Base-by-base conservation (phyloP, 805 yeast genomes). In the Ogataea wickerhamii region DNA sequence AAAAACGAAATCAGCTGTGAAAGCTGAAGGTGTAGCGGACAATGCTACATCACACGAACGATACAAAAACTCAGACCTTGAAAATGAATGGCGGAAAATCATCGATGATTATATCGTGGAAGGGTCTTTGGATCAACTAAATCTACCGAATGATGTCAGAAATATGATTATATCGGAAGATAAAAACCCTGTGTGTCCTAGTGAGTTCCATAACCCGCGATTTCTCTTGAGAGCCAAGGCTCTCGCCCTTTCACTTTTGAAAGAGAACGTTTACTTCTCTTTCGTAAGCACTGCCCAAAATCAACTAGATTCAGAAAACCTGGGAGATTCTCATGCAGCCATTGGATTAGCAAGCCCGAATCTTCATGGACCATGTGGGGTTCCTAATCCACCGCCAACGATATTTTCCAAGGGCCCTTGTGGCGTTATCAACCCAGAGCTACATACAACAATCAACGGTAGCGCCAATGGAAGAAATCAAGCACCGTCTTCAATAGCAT, bases 91-190 rank as follows among this genome's bases (percentile, higher is more conserved):
- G 56, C 30, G 21, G 5, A 24, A 49, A 36, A 67, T 76, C 28
- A 53, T 76, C 13, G 43, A 49, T 17, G 55, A 49, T n/a, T 76
- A 66, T 49, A 64, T 76, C 27, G 40, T 46, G 10, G 61, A 59
- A 11, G 64, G 71, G 38, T 62, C 80, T 1, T 67, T 69, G 2
- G 61, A 60, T 28, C 78, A 76, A 51, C 64, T 76, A 41, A 76
- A 76, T 52, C 45, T 76, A 18, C 70, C 78, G 0, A 51, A 61
- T 41, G 59, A 62, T 6, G 57, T 71, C 3, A 61, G 55, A 42
- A 52, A 60, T 12, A 49, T 46, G 14, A 43, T 61, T n/a, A 39
- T 58, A 8, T 18, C 29, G 8, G 69, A 63, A 36, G 50, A 52
- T 23, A 33, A 5, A 7, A 25, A 24, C 11, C 31, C 33, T 1